Evolutionary conservation across 768 basidiomycete species (phyloP).

Genomic region (Gyrodon lividus): DNA sequence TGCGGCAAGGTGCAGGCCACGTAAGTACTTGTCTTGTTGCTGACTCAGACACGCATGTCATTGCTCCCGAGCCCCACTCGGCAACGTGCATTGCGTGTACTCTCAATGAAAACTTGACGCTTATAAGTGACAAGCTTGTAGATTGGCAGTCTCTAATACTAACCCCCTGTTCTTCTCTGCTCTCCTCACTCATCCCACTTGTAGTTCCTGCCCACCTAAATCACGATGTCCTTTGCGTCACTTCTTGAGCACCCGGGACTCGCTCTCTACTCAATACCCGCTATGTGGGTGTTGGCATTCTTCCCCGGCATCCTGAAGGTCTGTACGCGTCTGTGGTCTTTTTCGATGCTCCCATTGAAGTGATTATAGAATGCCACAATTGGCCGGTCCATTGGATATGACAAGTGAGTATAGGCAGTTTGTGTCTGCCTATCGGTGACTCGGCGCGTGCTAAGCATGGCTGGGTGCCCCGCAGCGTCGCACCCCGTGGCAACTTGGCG

Average conservation of each 20-base stretch:
- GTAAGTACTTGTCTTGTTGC: too few species aligned
- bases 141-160: too few species aligned
- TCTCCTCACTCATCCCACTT: too few species aligned
- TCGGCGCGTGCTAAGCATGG: background rate
- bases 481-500: slow-evolving; percentile 1
- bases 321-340: background rate
- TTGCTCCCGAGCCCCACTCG: too few species aligned
- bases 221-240: background rate
- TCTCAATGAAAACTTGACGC: too few species aligned
- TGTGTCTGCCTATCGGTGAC: background rate
- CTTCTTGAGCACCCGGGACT: background rate
- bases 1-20: too few species aligned
- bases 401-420: slow-evolving; percentile 2
- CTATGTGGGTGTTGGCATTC: background rate
- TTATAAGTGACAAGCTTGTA: too few species aligned
- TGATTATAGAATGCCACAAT: background rate
- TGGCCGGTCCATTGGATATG: background rate
- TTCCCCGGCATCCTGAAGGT: slow-evolving; percentile 2
- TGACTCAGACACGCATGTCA: too few species aligned
- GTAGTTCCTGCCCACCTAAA: background rate
- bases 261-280: slow-evolving; percentile 6
- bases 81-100: too few species aligned
- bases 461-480: background rate
- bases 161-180: too few species aligned
- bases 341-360: background rate